Percentiles rank a stretch among this genome's conserved stretches.
Conservation (phyloP, 176 grass and related monocot genomes). For the Musa itinerans region DNA sequence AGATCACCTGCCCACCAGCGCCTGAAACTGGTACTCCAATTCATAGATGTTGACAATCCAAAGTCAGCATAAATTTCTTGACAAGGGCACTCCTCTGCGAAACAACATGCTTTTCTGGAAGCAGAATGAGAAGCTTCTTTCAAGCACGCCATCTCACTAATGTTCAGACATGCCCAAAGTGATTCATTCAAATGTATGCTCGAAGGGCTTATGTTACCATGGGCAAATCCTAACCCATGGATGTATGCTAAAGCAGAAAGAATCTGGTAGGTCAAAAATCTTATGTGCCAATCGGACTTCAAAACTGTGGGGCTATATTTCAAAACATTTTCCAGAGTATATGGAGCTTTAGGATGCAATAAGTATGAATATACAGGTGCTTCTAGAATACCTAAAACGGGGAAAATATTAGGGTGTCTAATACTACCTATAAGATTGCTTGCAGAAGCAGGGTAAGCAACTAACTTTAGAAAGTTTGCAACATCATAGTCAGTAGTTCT, state of each 20-base stretch:
- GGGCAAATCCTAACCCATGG: constrained; percentile 70
- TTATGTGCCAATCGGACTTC: constrained; percentile 68
- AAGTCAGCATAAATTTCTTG: constrained; percentile 42
- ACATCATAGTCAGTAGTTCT: constrained; percentile 41
- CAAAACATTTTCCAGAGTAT: constrained; percentile 76
- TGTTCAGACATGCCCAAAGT: constrained; percentile 66
- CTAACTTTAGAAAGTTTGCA: constrained; percentile 60
- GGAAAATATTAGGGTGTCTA: constrained; percentile 78
- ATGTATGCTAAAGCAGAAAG: constrained; percentile 66
- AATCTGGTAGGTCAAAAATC: constrained; percentile 80
- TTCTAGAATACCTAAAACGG: constrained; percentile 63
- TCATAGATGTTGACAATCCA: constrained; percentile 39
- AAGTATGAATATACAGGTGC: constrained; percentile 44
- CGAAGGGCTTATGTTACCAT: constrained; percentile 66
- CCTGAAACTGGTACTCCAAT: constrained; percentile 62
- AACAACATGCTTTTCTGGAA: constrained; percentile 29
- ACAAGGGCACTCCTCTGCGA: constrained; percentile 33
- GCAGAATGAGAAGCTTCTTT: constrained; percentile 17
- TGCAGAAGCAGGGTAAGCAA: constrained; percentile 67
- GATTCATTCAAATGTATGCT: constrained; percentile 64
- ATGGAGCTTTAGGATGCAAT: constrained; percentile 52
- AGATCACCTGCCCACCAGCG: constrained; percentile 75
- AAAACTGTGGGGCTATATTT: constrained; percentile 69
- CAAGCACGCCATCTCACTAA: constrained; percentile 50
- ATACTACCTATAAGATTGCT: constrained; percentile 36